A percentile compares a stretch with the other conserved stretches of the same genome.
Conservation (phyloP, 2,329 filamentous ascomycete genomes). For the Pseudogymnoascus sp. region DNA sequence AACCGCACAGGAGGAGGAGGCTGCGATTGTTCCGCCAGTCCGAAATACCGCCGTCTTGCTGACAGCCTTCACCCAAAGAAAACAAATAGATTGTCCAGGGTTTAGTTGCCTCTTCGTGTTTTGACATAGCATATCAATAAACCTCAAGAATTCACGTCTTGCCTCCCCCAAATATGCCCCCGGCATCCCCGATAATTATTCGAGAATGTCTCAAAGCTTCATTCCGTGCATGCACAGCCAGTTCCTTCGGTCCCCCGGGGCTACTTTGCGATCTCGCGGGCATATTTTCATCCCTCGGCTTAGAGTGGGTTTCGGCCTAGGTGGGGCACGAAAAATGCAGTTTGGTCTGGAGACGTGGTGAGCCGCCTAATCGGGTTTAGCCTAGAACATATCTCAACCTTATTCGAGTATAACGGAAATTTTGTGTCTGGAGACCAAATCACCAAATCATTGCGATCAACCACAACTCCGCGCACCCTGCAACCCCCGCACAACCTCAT, state of each 20-base stretch:
- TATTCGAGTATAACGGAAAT: conserved; percentile 5
- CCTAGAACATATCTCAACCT: not conserved
- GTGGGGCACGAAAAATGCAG: conserved; percentile 6
- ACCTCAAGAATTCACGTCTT: not conserved
- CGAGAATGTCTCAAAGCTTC: not conserved
- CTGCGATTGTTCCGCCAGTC: conserved; percentile 4
- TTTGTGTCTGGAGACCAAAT: conserved; percentile 4
- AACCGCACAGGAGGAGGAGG: not conserved
- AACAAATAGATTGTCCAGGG: not conserved
- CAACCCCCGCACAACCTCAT: not conserved
- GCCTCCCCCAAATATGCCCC: not conserved
- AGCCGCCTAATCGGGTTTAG: not conserved
- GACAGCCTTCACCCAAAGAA: not conserved
- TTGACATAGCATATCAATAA: not conserved
- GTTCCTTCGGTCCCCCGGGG: not conserved
- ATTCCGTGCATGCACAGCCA: not conserved
- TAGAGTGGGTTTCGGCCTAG: conserved; percentile 1
- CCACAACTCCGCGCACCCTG: not conserved
- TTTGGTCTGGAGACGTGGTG: conserved; percentile 10
- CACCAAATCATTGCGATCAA: conserved; percentile 6
- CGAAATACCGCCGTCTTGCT: not conserved
- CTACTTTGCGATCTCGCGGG: not conserved
- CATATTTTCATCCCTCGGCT: conserved; percentile 7
- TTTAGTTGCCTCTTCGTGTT: not conserved
- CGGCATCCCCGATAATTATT: not conserved